A percentile compares a stretch with the other conserved stretches of the same genome.
Evolutionary conservation across 129 eudicot genomes (phyloP).

Genomic region (Daucus carota): DH1_v3.0 NC_030381.2:36548501-36549000

Average conservation of each 20-base stretch:
- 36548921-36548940: slow-evolving; percentile 98
- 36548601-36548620: background rate
- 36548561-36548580: background rate
- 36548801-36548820: background rate
- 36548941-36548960: slow-evolving; percentile 99
- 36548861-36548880: slow-evolving; percentile 98
- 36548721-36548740: background rate
- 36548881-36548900: slow-evolving; percentile 96
- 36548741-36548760: background rate
- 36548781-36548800: background rate
- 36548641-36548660: background rate
- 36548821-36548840: background rate
- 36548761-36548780: background rate
- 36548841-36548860: slow-evolving; percentile 30
- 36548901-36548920: slow-evolving; percentile 99
- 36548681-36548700: background rate
- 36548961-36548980: slow-evolving; percentile 99
- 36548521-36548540: background rate
- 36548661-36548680: background rate
- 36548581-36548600: background rate
- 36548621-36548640: background rate
- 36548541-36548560: background rate
- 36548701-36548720: too few relatives aligned
- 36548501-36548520: background rate
- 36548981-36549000: slow-evolving; percentile 92